Evolutionary conservation across 257 asterid species (phyloP), one percentile per base, ranked within the genome.

Genomic region (Nicotiana noctiflora): DNA sequence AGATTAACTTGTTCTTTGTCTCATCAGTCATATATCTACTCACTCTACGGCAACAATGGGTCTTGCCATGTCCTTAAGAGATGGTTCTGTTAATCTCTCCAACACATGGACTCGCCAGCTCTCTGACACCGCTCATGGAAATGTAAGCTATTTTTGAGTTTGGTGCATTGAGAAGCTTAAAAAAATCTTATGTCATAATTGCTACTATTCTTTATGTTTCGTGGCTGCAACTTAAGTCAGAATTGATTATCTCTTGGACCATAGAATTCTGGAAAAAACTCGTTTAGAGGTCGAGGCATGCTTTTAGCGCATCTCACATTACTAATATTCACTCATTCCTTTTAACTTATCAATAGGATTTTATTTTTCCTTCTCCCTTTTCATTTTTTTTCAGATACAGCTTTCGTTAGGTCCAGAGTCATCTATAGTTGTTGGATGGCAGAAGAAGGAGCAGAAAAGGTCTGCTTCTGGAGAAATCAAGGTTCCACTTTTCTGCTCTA

Each of bases 31-130:
- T 79, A 83, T 96, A 87, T 90, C 98, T 77, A 92, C 76, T 72
- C 97, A 92, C 89, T 91, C 97, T 75, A 90, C 91, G 64, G 98
- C 97, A 31, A 82, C 89, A 70, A 87, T 88, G 92, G 98, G 98
- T 55, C 84, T 96, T 83, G 85, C 98, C 40, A 74, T 90, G 89
- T 94, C 99, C 79, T 83, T 96, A 80, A 90, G 83, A 87, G 98
- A 96, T 88, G 99, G 98, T 81, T 94, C 98, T 12, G 70, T 94
- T 80, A 92, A 92, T 90, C 95, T 96, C 55, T 94, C 98, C 79
- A 96, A 94, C 86, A 83, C 87, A 25, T 96, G 99, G 99, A 91
- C 83, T 62, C 98, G 98, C 62, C 97, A 94, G 77, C 92, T 94
- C 80, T 91, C 99, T 19, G 91, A 90, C 70, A 85, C 97, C 12